Conservation (phyloP, 345 rosid genomes). For the Passiflora organensis region DNA sequence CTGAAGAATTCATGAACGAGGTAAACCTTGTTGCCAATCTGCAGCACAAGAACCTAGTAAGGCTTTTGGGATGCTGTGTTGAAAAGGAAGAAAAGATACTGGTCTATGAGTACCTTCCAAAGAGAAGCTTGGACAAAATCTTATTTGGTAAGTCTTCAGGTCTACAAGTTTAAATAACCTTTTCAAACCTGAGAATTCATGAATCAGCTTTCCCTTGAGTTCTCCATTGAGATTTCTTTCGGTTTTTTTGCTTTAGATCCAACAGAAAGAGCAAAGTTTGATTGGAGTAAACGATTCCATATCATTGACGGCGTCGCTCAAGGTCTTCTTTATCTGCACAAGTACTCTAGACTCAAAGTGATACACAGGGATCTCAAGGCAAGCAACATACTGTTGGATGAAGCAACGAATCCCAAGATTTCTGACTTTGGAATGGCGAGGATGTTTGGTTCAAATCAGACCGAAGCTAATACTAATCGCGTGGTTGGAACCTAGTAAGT, state of each 20-base stretch:
- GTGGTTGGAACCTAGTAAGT: slow-evolving; percentile 5
- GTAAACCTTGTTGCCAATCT: neutral
- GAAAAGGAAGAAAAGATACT: neutral
- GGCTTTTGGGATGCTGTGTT: neutral
- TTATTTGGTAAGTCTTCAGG: neutral
- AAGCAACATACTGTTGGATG: slow-evolving; percentile 11
- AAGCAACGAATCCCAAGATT: slow-evolving; percentile 12
- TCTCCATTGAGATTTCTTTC: neutral
- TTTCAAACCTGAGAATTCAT: neutral
- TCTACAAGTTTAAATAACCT: neutral
- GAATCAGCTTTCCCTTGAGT: neutral
- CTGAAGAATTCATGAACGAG: neutral
- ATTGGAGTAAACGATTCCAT: neutral
- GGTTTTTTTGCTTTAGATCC: neutral
- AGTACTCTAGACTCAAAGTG: neutral
- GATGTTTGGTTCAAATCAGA: slow-evolving; percentile 9
- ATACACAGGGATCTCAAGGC: slow-evolving; percentile 9
- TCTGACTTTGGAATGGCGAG: slow-evolving; percentile 14
- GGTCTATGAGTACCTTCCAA: slow-evolving; percentile 1
- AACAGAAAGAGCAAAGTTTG: neutral
- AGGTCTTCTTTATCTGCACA: neutral
- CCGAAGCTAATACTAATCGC: slow-evolving; percentile 8
- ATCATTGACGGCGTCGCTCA: neutral
- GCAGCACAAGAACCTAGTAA: neutral
- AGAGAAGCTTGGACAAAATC: neutral